Conservation (phyloP, 2,329 filamentous ascomycete species). For the Leptographium radiaticola region DNA sequence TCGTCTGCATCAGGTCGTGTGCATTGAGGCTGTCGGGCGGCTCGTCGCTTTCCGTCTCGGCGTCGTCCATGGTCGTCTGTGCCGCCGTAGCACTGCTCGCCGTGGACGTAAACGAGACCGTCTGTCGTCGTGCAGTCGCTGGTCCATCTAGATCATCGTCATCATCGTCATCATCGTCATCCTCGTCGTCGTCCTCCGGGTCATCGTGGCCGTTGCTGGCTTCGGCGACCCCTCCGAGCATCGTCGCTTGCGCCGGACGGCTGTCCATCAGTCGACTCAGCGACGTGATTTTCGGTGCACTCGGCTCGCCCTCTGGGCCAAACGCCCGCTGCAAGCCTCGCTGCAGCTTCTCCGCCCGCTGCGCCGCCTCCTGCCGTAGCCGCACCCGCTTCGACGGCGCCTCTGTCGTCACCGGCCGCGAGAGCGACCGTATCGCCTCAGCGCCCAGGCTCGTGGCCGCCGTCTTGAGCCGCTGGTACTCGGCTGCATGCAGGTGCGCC, state of each 20-base stretch:
- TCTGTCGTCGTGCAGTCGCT: not conserved
- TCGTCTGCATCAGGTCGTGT: constrained; percentile 4
- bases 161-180: not conserved
- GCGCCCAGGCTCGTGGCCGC: constrained; percentile 41
- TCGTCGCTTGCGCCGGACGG: constrained; percentile 13
- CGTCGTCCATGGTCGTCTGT: too few species aligned
- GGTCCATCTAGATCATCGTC: constrained; percentile 4
- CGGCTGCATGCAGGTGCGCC: constrained; percentile 61
- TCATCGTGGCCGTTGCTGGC: not conserved
- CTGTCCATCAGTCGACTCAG: constrained; percentile 31
- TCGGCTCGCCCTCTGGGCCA: constrained; percentile 14
- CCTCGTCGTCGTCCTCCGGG: not conserved
- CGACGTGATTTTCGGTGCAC: constrained; percentile 22
- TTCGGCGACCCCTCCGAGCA: not conserved
- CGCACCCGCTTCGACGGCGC: constrained; percentile 19
- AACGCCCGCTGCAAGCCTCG: constrained; percentile 14
- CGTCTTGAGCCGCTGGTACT: constrained; percentile 56
- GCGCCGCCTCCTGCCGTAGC: constrained; percentile 21
- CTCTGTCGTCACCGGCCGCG: constrained; percentile 33
- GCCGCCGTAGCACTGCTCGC: not conserved
- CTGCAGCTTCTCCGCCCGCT: constrained; percentile 23
- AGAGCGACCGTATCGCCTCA: constrained; percentile 34
- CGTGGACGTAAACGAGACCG: not conserved
- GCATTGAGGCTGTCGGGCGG: constrained; percentile 1
- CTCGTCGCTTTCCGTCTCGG: not conserved